Conservation (phyloP, 1,284 basidiomycete genomes). For the Golubevia pallescens region DNA sequence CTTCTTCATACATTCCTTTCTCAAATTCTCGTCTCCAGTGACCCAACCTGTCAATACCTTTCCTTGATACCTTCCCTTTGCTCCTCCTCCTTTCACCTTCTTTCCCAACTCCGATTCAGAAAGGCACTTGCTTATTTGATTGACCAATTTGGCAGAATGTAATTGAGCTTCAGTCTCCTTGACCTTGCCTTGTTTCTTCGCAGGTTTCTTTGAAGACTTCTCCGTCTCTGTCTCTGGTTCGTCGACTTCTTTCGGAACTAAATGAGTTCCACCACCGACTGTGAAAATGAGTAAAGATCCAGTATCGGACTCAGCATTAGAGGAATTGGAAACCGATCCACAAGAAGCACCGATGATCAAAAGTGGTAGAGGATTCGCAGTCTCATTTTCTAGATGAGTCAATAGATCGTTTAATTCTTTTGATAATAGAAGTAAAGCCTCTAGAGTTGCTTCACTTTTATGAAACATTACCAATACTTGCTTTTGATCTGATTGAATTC, state of each 20-base stretch:
- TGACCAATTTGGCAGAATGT: background rate
- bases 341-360: background rate
- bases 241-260: background rate
- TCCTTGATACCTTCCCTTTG: too few species aligned
- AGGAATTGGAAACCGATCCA: background rate
- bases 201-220: background rate
- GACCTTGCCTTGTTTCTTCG: background rate
- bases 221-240: background rate
- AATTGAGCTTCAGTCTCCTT: background rate
- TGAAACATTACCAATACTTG: too few species aligned
- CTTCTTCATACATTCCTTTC: too few species aligned
- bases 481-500: too few species aligned
- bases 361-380: background rate
- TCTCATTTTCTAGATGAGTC: background rate
- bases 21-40: too few species aligned
- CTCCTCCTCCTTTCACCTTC: too few species aligned
- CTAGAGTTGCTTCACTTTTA: background rate
- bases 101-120: too few species aligned
- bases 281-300: background rate
- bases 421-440: background rate
- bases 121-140: background rate
- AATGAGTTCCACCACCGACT: background rate
- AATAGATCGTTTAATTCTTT: background rate
- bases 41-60: too few species aligned
- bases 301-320: background rate